Percentiles rank a stretch among this genome's conserved stretches.
These are phyloP conservation scores for Babesia gibsoni DNA, from an alignment of 169 alveolate genomes.

Conservation along the genomic window DNA sequence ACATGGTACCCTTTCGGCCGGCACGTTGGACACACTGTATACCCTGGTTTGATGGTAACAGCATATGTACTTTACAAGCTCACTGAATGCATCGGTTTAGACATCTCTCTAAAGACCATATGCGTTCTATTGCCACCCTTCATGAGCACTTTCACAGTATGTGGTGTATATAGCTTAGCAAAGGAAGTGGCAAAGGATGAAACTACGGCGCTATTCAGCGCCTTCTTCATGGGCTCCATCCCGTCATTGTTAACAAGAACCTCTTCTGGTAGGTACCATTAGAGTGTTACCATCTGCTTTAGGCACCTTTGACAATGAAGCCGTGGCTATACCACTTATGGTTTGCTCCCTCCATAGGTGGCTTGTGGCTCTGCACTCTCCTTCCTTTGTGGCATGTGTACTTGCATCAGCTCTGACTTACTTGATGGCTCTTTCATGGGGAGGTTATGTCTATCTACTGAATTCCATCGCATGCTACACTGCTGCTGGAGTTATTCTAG, in stretches of 20 bases:
- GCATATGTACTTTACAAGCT: constrained; percentile 83
- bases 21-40: constrained; percentile 95
- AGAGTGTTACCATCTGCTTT: constrained; percentile 64
- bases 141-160: constrained; percentile 91
- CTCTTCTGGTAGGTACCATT: constrained; percentile 63
- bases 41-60: constrained; percentile 97
- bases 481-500: constrained; percentile 86
- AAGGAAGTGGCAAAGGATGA: constrained; percentile 71
- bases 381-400: constrained; percentile 81
- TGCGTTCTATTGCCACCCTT: constrained; percentile 97
- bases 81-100: constrained; percentile 69
- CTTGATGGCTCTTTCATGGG: constrained; percentile 98
- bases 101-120: constrained; percentile 90
- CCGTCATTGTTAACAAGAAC: constrained; percentile 96
- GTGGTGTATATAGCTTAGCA: constrained; percentile 89
- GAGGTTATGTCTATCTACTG: constrained; percentile 96
- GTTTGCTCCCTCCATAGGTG: constrained; percentile 90
- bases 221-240: constrained; percentile 93
- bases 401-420: constrained; percentile 74
- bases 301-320: constrained; percentile 99
- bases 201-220: constrained; percentile 93
- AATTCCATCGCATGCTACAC: constrained; percentile 93
- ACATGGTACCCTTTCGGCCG: constrained; percentile 99
- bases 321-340: constrained; percentile 95
- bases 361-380: constrained; percentile 91